Percentiles rank a stretch among this genome's conserved stretches.
These are phyloP conservation scores for Lactarius trivialis DNA, from an alignment of 768 basidiomycete species.

Conservation along the genomic window DNA sequence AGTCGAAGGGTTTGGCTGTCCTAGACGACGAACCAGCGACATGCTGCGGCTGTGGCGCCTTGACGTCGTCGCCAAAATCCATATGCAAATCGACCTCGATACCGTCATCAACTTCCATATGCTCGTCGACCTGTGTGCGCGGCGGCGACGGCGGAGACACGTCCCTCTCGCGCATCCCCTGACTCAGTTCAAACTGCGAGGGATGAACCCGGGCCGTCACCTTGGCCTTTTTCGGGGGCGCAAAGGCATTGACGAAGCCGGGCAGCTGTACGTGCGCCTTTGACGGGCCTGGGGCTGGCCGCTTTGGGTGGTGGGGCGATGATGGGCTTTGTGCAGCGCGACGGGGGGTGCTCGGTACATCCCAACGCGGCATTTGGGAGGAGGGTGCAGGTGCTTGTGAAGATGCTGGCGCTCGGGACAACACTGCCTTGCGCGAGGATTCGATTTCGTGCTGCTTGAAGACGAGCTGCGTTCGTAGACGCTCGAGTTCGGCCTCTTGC, in stretches of 20 bases:
- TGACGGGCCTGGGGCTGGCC: background rate
- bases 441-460: constrained; percentile 23
- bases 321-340: background rate
- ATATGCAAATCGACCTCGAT: background rate
- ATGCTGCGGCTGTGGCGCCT: background rate
- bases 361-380: constrained; percentile 11
- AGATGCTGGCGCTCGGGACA: background rate
- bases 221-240: constrained; percentile 1
- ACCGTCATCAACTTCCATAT: constrained; percentile 10
- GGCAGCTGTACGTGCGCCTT: constrained; percentile 9
- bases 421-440: constrained; percentile 3
- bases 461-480: constrained; percentile 20
- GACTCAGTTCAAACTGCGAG: constrained; percentile 11
- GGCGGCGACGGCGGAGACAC: background rate
- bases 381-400: constrained; percentile 1
- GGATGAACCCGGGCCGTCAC: constrained; percentile 1
- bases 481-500: constrained; percentile 20
- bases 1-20: constrained; percentile 7
- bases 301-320: background rate
- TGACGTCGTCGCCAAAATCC: constrained; percentile 2
- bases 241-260: constrained; percentile 22
- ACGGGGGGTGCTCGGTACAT: background rate
- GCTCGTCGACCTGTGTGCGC: background rate
- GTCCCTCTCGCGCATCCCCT: constrained; percentile 1
- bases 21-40: background rate